Conservation (phyloP, 1,139 yeast species). For the Scheffersomyces parashehatae region DNA sequence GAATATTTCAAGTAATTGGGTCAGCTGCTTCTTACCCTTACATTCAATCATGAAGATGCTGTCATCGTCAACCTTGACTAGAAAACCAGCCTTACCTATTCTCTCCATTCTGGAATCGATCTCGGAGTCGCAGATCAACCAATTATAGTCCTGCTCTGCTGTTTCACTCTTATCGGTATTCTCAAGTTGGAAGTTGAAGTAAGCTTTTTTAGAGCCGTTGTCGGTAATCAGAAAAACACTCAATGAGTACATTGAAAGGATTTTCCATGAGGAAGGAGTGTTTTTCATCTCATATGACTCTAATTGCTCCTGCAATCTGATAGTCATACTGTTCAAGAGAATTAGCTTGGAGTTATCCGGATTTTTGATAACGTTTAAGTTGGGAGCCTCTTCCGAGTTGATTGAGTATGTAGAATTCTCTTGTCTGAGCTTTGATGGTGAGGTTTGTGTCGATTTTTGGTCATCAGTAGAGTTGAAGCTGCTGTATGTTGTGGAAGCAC, state of each 20-base stretch:
- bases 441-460: not conserved
- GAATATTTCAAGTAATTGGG: slow-evolving; percentile 33
- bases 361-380: slow-evolving; percentile 12
- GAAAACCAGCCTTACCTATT: slow-evolving; percentile 49
- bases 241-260: slow-evolving; percentile 41
- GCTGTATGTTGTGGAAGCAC: slow-evolving; percentile 38
- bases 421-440: slow-evolving; percentile 3
- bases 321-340: slow-evolving; percentile 31
- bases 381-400: slow-evolving; percentile 13
- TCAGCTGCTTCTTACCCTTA: slow-evolving; percentile 46
- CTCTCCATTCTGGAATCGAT: slow-evolving; percentile 32
- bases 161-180: slow-evolving; percentile 15
- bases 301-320: slow-evolving; percentile 41
- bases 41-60: slow-evolving; percentile 48
- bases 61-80: slow-evolving; percentile 33
- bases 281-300: slow-evolving; percentile 31
- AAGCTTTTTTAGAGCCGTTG: slow-evolving; percentile 23
- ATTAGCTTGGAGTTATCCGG: slow-evolving; percentile 17
- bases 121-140: slow-evolving; percentile 39
- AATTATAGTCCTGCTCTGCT: slow-evolving; percentile 23
- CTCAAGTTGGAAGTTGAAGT: slow-evolving; percentile 29
- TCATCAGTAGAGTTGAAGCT: slow-evolving; percentile 26
- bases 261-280: slow-evolving; percentile 46
- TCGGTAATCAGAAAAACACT: slow-evolving; percentile 31
- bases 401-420: slow-evolving; percentile 11